Conservation (phyloP, 495 filamentous ascomycete genomes). For the Pseudotulostoma volvatum region DNA sequence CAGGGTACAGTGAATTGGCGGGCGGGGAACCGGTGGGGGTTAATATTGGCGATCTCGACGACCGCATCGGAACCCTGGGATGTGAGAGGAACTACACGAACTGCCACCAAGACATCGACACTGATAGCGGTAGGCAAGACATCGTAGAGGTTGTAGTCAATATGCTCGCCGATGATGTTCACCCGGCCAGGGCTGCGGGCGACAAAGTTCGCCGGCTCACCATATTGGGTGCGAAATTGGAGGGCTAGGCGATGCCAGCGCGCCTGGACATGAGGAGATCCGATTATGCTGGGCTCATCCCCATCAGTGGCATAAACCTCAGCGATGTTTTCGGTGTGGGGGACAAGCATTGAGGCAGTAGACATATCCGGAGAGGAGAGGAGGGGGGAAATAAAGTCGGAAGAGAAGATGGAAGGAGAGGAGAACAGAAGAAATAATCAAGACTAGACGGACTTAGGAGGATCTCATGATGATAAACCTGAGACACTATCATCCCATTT, state of each 20-base stretch:
- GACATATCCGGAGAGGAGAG: too few species aligned
- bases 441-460: too few species aligned
- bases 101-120: slow-evolving; percentile 77
- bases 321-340: slow-evolving; percentile 32
- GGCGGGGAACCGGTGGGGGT: slow-evolving; percentile 55
- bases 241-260: slow-evolving; percentile 59
- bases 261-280: slow-evolving; percentile 22
- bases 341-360: too few species aligned
- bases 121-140: slow-evolving; percentile 91
- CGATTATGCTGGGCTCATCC: slow-evolving; percentile 21
- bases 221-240: slow-evolving; percentile 59
- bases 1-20: slow-evolving; percentile 58
- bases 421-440: too few species aligned
- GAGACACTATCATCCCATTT: too few species aligned
- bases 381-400: too few species aligned
- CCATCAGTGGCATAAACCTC: slow-evolving; percentile 32
- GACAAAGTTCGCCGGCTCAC: slow-evolving; percentile 58
- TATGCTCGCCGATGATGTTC: slow-evolving; percentile 98
- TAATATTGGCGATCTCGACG: slow-evolving; percentile 62
- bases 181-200: slow-evolving; percentile 84
- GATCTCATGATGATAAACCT: too few species aligned
- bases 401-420: too few species aligned
- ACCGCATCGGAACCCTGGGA: slow-evolving; percentile 23
- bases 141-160: slow-evolving; percentile 94
- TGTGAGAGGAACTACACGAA: slow-evolving; percentile 40